phyloP scores from a whole-genome alignment of 2,329 filamentous ascomycete species.

The Cercospora berteroae region DNA sequence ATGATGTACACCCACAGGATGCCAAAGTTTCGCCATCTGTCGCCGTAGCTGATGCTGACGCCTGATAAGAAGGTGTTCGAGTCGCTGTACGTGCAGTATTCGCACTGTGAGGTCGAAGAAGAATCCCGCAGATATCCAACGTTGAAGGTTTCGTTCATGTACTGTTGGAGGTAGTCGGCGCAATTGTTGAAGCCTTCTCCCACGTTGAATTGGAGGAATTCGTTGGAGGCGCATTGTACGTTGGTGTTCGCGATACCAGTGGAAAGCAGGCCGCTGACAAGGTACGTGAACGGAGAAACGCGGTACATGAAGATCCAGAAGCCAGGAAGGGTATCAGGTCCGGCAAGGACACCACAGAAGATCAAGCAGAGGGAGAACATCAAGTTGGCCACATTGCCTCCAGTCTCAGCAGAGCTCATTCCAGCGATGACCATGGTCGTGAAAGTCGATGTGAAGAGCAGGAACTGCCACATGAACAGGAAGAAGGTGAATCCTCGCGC shows the following conservation, averaged over 20 bases:
- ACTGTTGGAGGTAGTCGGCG: constrained; percentile 40
- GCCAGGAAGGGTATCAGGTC: constrained; percentile 60
- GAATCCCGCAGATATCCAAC: constrained; percentile 43
- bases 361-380: constrained; percentile 70
- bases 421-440: constrained; percentile 74
- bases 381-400: constrained; percentile 72
- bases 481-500: constrained; percentile 78
- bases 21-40: constrained; percentile 55
- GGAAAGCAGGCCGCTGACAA: constrained; percentile 70
- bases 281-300: constrained; percentile 71
- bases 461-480: constrained; percentile 70
- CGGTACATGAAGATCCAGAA: constrained; percentile 88
- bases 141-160: constrained; percentile 21
- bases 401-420: constrained; percentile 71
- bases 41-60: constrained; percentile 45
- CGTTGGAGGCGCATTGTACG: constrained; percentile 67
- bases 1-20: constrained; percentile 54
- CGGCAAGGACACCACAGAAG: constrained; percentile 69
- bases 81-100: constrained; percentile 43
- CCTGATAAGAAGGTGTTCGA: constrained; percentile 46
- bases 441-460: constrained; percentile 71
- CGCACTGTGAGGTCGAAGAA: constrained; percentile 38
- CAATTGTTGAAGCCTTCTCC: constrained; percentile 47
- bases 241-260: constrained; percentile 65
- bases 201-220: constrained; percentile 67